phyloP scores from a whole-genome alignment of 2,329 filamentous ascomycete species.

The Alternaria atra region DNA sequence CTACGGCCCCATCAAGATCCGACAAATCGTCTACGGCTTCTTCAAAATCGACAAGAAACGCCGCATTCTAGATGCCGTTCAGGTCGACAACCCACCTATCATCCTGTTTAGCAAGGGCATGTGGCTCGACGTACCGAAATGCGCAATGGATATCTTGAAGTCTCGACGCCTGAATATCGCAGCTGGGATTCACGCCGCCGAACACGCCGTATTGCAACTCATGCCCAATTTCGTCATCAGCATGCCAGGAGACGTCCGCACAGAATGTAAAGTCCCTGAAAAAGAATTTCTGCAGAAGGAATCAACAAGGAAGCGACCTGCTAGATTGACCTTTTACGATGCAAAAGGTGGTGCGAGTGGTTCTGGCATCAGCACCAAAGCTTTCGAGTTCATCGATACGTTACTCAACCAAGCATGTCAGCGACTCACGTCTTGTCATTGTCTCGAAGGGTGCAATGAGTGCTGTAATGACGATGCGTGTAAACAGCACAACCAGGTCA shows the following conservation, averaged over 20 bases:
- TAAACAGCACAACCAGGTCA: constrained; percentile 86
- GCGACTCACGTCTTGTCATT: constrained; percentile 79
- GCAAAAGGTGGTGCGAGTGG: constrained; percentile 87
- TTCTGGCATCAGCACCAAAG: constrained; percentile 87
- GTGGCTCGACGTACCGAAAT: constrained; percentile 91
- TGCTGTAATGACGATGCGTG: constrained; percentile 88
- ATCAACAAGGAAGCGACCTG: constrained; percentile 80
- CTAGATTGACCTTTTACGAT: constrained; percentile 92
- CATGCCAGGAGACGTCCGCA: constrained; percentile 89
- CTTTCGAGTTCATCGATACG: constrained; percentile 89
- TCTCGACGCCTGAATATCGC: constrained; percentile 79
- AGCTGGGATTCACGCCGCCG: constrained; percentile 91
- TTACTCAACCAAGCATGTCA: constrained; percentile 78
- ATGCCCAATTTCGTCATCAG: constrained; percentile 92
- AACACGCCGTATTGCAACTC: constrained; percentile 86
- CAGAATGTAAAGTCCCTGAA: constrained; percentile 87
- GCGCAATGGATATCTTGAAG: constrained; percentile 80
- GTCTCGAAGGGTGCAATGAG: constrained; percentile 83
- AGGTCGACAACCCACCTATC: constrained; percentile 93
- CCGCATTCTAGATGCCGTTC: constrained; percentile 87
- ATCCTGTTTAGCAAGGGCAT: constrained; percentile 85
- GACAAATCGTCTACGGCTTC: constrained; percentile 91
- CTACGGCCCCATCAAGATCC: constrained; percentile 85
- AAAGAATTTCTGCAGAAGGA: constrained; percentile 84
- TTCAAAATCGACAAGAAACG: constrained; percentile 93